These are phyloP conservation scores for Xylaria sp. DNA, from an alignment of 2,329 filamentous ascomycete species.

Conservation along the genomic window DNA sequence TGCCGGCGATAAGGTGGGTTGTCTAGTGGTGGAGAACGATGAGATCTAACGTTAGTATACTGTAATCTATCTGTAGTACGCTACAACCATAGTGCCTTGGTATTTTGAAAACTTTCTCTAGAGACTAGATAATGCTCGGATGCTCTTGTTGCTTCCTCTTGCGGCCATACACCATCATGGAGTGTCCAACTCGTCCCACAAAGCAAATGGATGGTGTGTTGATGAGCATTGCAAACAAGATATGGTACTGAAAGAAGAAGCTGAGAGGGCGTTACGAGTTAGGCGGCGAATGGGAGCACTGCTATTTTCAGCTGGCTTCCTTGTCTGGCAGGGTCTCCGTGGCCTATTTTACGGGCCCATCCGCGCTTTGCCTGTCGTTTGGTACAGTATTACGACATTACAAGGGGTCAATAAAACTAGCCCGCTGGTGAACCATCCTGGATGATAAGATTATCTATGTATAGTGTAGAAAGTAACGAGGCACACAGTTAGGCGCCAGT, in stretches of 20 bases:
- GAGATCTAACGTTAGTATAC: not conserved
- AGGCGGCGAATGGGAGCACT: conserved; percentile 29
- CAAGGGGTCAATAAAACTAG: conserved; percentile 9
- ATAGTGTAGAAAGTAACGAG: too few species aligned
- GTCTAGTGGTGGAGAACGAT: not conserved
- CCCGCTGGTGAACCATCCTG: not conserved
- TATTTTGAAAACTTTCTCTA: not conserved
- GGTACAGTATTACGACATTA: conserved; percentile 11
- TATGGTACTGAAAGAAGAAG: conserved; percentile 16
- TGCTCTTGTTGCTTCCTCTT: not conserved
- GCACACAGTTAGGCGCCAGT: too few species aligned
- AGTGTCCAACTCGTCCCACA: conserved; percentile 3
- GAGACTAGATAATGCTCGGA: not conserved
- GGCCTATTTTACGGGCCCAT: conserved; percentile 18
- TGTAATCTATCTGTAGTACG: not conserved
- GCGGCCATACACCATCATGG: not conserved
- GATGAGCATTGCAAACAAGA: conserved; percentile 11
- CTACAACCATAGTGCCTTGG: not conserved
- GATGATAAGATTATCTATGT: not conserved
- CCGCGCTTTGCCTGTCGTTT: conserved; percentile 14
- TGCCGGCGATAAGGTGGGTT: not conserved
- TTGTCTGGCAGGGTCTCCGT: conserved; percentile 7
- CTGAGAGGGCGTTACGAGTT: conserved; percentile 20
- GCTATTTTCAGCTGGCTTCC: conserved; percentile 29
- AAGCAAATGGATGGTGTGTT: conserved; percentile 2